Evolutionary conservation across 2,329 filamentous ascomycete species (phyloP).

Genomic region (Colletotrichum simmondsii): DNA sequence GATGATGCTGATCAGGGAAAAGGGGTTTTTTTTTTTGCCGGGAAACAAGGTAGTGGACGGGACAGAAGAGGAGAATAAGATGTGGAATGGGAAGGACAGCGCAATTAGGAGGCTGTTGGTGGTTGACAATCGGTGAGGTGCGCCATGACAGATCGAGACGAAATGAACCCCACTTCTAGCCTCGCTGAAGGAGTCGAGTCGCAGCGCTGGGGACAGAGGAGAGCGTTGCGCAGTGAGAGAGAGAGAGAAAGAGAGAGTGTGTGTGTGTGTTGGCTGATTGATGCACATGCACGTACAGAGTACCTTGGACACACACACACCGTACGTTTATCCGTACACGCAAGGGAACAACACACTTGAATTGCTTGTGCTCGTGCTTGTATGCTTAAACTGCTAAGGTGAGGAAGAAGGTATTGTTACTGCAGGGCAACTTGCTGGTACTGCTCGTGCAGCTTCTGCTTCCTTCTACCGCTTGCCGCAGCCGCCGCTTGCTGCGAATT

Average conservation of each 20-base stretch:
- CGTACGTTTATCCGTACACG: neutral
- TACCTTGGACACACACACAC: too few relatives aligned
- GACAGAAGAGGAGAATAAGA: conserved; percentile 10
- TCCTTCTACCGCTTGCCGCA: neutral
- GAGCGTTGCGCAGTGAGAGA: neutral
- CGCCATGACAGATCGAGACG: conserved; percentile 34
- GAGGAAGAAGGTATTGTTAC: neutral
- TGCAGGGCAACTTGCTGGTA: neutral
- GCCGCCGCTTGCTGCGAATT: neutral
- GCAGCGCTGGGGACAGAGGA: neutral
- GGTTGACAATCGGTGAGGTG: conserved; percentile 32
- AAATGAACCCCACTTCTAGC: conserved; percentile 39
- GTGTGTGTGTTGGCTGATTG: neutral
- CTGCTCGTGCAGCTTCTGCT: neutral
- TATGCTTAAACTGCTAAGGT: neutral
- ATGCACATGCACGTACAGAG: neutral
- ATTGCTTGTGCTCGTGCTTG: neutral
- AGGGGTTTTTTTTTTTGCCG: neutral
- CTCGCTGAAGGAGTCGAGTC: conserved; percentile 34
- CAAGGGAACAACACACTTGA: neutral
- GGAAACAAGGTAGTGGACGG: conserved; percentile 22
- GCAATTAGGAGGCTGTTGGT: conserved; percentile 29
- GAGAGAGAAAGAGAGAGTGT: too few relatives aligned
- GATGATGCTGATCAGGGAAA: neutral
- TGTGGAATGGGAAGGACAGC: conserved; percentile 34